Evolutionary conservation across 208 protist species (phyloP).

Genomic region (Wallacemonas rigidus): DNA sequence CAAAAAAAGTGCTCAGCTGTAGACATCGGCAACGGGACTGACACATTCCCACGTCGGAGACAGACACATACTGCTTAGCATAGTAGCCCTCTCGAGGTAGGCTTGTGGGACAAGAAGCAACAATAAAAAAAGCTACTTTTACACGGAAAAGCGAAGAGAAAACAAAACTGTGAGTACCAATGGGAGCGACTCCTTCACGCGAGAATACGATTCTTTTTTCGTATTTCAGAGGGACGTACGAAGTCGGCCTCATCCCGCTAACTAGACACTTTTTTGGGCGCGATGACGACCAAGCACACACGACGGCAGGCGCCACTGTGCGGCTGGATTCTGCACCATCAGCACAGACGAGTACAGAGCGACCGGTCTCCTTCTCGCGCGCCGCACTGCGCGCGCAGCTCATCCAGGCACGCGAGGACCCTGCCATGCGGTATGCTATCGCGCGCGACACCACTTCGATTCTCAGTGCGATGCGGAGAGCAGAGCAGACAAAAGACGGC

Average conservation of each 20-base stretch:
- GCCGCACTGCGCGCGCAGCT: slow-evolving; percentile 65
- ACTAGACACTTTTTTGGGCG: slow-evolving; percentile 74
- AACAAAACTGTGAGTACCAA: slow-evolving; percentile 9
- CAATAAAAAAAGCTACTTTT: slow-evolving; percentile 7
- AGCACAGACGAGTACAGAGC: slow-evolving; percentile 1
- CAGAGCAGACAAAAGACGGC: neutral
- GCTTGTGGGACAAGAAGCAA: neutral
- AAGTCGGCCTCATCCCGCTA: slow-evolving; percentile 82
- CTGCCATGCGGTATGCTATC: slow-evolving; percentile 70
- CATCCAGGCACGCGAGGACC: slow-evolving; percentile 66
- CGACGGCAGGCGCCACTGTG: too few species aligned
- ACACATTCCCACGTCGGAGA: too few species aligned
- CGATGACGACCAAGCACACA: slow-evolving; percentile 12
- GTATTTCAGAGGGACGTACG: slow-evolving; percentile 86
- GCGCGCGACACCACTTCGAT: slow-evolving; percentile 46
- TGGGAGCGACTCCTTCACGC: slow-evolving; percentile 71
- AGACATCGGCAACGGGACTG: too few species aligned
- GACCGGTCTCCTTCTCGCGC: neutral
- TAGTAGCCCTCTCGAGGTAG: too few species aligned
- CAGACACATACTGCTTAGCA: too few species aligned
- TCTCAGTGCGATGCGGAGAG: slow-evolving; percentile 20
- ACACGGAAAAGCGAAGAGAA: neutral
- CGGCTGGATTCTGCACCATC: too few species aligned
- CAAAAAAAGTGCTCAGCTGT: neutral
- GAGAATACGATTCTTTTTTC: slow-evolving; percentile 77